Evolutionary conservation across 208 protist species (phyloP).

Genomic region (Tritrichomonas foetus): DNA sequence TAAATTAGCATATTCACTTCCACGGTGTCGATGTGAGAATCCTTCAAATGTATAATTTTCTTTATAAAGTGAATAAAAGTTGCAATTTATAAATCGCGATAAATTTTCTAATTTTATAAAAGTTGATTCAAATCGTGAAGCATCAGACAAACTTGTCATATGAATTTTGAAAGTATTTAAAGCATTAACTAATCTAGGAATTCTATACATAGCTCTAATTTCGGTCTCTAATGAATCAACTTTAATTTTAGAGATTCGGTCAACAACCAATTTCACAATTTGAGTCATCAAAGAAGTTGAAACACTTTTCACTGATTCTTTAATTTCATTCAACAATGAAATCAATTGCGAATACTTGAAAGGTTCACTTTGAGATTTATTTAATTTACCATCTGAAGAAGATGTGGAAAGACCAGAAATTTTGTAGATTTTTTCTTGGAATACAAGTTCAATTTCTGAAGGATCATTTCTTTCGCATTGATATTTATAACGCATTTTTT

Average conservation of each 20-base stretch:
- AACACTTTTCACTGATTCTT: no score
- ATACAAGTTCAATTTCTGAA: no score
- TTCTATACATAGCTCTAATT: not conserved
- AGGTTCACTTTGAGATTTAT: no score
- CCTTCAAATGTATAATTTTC: not conserved
- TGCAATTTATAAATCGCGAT: not conserved
- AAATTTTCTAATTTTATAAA: not conserved
- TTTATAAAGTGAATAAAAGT: not conserved
- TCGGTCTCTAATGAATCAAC: not conserved
- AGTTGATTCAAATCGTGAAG: not conserved
- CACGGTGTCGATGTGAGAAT: not conserved
- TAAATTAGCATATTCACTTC: not conserved
- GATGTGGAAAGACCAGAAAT: no score
- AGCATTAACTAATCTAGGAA: not conserved
- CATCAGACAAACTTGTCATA: not conserved
- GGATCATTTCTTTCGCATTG: no score
- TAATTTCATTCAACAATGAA: no score
- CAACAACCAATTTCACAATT: not conserved
- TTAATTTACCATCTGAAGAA: not conserved
- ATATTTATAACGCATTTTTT: no score
- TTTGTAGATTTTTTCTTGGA: no score
- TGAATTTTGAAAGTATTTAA: not conserved
- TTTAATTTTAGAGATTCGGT: not conserved
- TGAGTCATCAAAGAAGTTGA: not conserved
- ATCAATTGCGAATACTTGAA: no score